phyloP scores from a whole-genome alignment of 768 basidiomycete species.

The Lactifluus subvellereus region DNA sequence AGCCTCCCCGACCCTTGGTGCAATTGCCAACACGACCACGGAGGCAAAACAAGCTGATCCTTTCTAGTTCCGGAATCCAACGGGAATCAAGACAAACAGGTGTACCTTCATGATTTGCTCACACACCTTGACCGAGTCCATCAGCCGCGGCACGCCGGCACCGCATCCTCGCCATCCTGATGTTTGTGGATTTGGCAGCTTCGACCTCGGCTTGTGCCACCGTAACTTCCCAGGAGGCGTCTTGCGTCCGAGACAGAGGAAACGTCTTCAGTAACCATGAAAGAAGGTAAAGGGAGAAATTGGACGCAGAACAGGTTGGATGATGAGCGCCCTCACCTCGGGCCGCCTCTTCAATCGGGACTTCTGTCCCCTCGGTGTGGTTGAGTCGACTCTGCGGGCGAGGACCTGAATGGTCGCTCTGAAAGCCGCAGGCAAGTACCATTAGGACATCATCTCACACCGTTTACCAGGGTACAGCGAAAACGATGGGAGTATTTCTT shows the following conservation, averaged over 20 bases:
- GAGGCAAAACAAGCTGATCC: background rate
- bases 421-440: too few relatives aligned
- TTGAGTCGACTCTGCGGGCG: too few relatives aligned
- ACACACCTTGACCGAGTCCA: constrained; percentile 23
- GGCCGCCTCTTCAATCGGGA: constrained; percentile 24
- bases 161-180: constrained; percentile 21
- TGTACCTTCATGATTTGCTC: constrained; percentile 19
- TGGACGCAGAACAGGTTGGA: constrained; percentile 24
- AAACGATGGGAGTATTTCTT: too few relatives aligned
- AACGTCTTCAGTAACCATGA: background rate
- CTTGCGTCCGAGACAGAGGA: constrained; percentile 19
- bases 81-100: background rate
- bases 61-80: background rate
- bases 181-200: constrained; percentile 16
- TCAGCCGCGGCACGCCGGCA: constrained; percentile 18
- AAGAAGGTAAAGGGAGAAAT: background rate
- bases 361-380: constrained; percentile 28
- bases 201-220: constrained; percentile 25
- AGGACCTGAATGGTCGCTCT: too few relatives aligned
- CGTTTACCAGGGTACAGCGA: too few relatives aligned
- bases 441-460: too few relatives aligned
- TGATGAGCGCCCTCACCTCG: constrained; percentile 24
- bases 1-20: constrained; percentile 4
- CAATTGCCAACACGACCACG: background rate
- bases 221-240: constrained; percentile 25